Base-by-base conservation (phyloP, 148 eudicot genomes). In the Dysphania ambrosioides region DNA sequence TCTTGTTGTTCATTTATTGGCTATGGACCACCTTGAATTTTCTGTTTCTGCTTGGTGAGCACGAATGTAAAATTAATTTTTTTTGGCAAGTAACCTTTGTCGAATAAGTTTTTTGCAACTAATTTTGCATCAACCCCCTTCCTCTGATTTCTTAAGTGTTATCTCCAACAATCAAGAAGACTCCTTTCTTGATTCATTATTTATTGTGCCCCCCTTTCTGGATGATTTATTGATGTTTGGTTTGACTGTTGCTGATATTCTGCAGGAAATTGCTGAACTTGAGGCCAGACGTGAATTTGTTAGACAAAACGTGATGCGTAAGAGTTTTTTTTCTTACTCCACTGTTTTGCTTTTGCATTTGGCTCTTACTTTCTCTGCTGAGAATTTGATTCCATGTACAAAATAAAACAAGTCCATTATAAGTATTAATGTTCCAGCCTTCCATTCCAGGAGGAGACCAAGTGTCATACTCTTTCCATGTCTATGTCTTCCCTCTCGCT, bases 251-350 rank as follows among this genome's bases (percentile, higher is more conserved):
- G 73, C 68, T 83, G 73, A 67, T 72, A 62, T 38, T 80, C 74
- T 77, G 77, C 87, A 94, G 98, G 98, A 94, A 83, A 86, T 91
- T 90, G 85, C 85, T 82, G 90, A 87, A 78, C 79, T 94, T 80
- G 98, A 94, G 87, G 90, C 95, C 66, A 90, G 86, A 77, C 91
- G 97, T 68, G 96, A 89, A 80, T 80, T 74, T 58, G 88, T 90
- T 55, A 90, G 78, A 84, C 87, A 86, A 32, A 94, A 91, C 79
- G 96, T 94, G 80, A 93, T 87, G 68, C 88, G 98, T 94, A 84
- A 53, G 98, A 86, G 62, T 68, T 76, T 65, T 84, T 77, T 66
- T n/a, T n/a, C n/a, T n/a, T n/a, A n/a, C n/a, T n/a, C n/a, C n/a
- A n/a, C n/a, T n/a, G n/a, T n/a, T n/a, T n/a, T n/a, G n/a, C n/a